phyloP scores from a whole-genome alignment of 345 rosid species.

The Psidium friedrichsthalianum region DNA sequence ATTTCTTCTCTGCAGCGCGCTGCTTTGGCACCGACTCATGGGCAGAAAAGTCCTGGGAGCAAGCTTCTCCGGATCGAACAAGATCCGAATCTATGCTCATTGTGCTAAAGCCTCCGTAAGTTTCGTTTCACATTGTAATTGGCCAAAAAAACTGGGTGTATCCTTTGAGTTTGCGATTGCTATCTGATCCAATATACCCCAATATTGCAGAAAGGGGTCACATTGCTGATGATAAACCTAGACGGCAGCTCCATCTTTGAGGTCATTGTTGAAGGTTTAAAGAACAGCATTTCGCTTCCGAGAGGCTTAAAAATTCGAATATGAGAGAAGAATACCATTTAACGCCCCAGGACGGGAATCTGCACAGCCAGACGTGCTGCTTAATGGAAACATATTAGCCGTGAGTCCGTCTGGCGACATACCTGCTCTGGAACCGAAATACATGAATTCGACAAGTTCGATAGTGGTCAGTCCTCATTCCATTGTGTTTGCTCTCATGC shows the following conservation, averaged over 20 bases:
- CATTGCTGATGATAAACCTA: conserved; percentile 58
- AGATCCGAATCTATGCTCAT: conserved; percentile 58
- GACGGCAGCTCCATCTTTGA: conserved; percentile 44
- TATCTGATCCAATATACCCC: not conserved
- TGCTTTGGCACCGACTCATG: conserved; percentile 78
- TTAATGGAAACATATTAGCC: conserved; percentile 54
- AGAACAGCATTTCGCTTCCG: conserved; percentile 1
- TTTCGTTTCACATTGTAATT: not conserved
- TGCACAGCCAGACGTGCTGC: conserved; percentile 79
- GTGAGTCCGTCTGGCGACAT: conserved; percentile 53
- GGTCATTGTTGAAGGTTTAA: conserved; percentile 26
- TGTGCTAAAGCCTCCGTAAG: conserved; percentile 40
- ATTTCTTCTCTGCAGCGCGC: conserved; percentile 47
- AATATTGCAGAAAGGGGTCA: conserved; percentile 62
- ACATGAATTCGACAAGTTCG: conserved; percentile 30
- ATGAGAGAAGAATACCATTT: conserved; percentile 83
- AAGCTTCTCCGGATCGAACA: conserved; percentile 46
- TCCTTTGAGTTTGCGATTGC: not conserved
- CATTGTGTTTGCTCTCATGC: conserved; percentile 59
- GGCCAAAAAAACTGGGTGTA: not conserved
- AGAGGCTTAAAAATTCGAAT: conserved; percentile 5
- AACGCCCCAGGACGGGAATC: conserved; percentile 57
- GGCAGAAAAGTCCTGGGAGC: conserved; percentile 58
- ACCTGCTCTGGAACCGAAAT: conserved; percentile 45
- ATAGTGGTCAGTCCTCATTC: conserved; percentile 55